These are phyloP conservation scores for Tritrichomonas musculus DNA, from an alignment of 208 protist species.

Conservation along the genomic window DNA sequence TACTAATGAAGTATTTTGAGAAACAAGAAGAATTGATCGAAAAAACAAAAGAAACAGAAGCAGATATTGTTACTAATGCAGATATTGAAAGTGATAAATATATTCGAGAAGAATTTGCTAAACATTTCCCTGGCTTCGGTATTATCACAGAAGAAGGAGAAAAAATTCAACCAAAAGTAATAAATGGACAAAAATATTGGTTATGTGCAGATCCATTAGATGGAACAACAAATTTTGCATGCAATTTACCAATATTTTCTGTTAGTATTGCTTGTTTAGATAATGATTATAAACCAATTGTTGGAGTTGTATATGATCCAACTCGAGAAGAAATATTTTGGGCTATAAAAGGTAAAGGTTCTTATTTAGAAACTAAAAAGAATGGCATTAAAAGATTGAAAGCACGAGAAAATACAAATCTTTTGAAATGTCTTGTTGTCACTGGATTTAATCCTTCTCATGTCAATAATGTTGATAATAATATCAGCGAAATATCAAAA, in stretches of 20 bases:
- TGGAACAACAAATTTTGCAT: not conserved
- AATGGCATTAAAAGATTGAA: not conserved
- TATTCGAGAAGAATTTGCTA: not conserved
- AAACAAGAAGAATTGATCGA: not conserved
- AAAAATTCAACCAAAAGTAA: not conserved
- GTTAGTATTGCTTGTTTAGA: not conserved
- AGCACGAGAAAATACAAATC: not conserved
- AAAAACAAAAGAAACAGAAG: not conserved
- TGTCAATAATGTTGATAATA: not conserved
- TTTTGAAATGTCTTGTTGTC: not conserved
- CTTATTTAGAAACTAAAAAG: not conserved
- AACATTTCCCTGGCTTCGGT: not conserved
- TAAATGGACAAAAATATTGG: not conserved
- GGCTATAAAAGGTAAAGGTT: not conserved
- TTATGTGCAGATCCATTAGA: slow-evolving; percentile 27
- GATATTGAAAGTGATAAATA: not conserved
- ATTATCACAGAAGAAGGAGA: not conserved
- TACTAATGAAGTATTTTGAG: slow-evolving; percentile 4
- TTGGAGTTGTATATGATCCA: slow-evolving; percentile 3
- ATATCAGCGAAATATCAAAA: not conserved
- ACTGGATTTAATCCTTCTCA: not conserved
- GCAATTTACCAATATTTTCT: not conserved
- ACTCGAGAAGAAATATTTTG: slow-evolving; percentile 14
- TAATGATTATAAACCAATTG: not conserved
- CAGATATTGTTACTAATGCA: slow-evolving; percentile 18